Percentiles rank a stretch among this genome's conserved stretches.
Evolutionary conservation across 805 yeast species (phyloP).

Genomic region (Martiniozyma abietophila): DNA sequence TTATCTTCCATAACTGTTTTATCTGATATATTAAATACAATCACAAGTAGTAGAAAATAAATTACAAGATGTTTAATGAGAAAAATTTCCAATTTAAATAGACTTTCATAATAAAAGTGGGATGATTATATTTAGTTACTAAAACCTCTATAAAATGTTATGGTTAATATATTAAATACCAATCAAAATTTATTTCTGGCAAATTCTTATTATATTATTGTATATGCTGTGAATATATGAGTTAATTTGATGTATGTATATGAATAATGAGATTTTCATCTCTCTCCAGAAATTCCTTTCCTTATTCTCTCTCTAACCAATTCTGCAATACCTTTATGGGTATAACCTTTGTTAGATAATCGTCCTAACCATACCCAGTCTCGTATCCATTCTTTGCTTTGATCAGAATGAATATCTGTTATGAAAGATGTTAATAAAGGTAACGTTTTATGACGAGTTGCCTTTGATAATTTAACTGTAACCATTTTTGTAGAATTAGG

Average conservation of each 20-base stretch:
- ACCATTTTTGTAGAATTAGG: neutral
- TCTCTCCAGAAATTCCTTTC: no score
- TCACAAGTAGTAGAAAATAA: no score
- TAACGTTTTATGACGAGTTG: slow-evolving; percentile 15
- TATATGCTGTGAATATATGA: neutral
- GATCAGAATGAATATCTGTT: slow-evolving; percentile 15
- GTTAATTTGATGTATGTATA: neutral
- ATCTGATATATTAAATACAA: no score
- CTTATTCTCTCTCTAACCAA: slow-evolving; percentile 11
- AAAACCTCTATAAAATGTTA: no score
- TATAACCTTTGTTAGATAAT: slow-evolving; percentile 11
- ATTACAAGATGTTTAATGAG: no score
- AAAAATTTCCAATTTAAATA: no score
- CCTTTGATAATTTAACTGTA: slow-evolving; percentile 15
- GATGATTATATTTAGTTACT: neutral
- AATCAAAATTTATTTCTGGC: no score
- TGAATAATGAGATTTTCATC: slow-evolving; percentile 1
- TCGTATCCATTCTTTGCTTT: slow-evolving; percentile 17
- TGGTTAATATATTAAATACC: no score
- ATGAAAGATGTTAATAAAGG: slow-evolving; percentile 22
- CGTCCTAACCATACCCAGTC: slow-evolving; percentile 23
- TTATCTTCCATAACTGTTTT: no score
- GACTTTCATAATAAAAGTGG: no score
- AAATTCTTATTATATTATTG: no score
- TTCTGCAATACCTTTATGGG: slow-evolving; percentile 22